Evolutionary conservation across 495 filamentous ascomycete genomes (phyloP).

Genomic region (Penicillium herquei): DNA sequence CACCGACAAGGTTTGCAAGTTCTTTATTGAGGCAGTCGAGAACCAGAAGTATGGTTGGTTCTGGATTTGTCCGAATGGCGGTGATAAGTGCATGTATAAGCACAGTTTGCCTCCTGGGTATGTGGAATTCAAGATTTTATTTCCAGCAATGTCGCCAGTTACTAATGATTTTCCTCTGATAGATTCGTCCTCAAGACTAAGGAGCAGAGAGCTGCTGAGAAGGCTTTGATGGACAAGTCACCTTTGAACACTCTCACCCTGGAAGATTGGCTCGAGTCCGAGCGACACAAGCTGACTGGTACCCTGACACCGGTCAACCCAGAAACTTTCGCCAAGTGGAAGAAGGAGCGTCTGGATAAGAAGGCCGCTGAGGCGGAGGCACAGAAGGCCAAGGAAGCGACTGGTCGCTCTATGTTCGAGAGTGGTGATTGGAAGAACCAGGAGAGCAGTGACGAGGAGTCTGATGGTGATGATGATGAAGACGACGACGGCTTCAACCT

Average conservation of each 20-base stretch:
- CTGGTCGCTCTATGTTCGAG: constrained; percentile 92
- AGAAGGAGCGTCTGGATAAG: constrained; percentile 89
- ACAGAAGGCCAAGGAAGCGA: constrained; percentile 86
- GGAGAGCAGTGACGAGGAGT: constrained; percentile 59
- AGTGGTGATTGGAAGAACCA: constrained; percentile 85
- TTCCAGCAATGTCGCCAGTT: background rate
- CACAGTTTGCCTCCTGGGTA: constrained; percentile 93
- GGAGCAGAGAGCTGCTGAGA: constrained; percentile 93
- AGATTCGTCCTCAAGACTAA: constrained; percentile 97
- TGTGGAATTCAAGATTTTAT: constrained; percentile 27
- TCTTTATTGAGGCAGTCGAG: constrained; percentile 96
- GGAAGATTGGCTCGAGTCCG: constrained; percentile 94
- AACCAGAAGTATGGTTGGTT: constrained; percentile 99
- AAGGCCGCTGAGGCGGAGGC: constrained; percentile 92
- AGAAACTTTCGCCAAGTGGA: constrained; percentile 93
- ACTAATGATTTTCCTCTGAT: constrained; percentile 1
- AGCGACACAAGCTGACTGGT: constrained; percentile 89
- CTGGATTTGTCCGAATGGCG: constrained; percentile 96
- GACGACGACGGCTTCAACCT: constrained; percentile 69
- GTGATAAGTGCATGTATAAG: constrained; percentile 97
- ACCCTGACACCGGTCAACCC: constrained; percentile 88
- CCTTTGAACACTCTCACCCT: constrained; percentile 91
- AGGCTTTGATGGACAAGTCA: constrained; percentile 95
- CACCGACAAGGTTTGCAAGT: constrained; percentile 99
- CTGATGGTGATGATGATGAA: constrained; percentile 56